Conservation (phyloP, 257 asterid genomes). For the Gynochthodes officinalis region DNA sequence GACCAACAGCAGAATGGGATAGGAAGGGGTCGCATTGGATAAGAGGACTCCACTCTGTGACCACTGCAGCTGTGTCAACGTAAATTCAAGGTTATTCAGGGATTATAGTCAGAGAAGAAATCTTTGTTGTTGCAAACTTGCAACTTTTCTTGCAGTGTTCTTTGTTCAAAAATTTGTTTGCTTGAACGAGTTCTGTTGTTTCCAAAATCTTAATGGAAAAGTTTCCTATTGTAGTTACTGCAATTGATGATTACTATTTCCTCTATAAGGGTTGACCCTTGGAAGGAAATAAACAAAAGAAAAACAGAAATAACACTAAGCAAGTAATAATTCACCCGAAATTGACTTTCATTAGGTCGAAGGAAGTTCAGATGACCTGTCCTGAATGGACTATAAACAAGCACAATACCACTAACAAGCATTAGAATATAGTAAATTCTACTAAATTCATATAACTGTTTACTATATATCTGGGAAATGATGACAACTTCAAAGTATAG, state of each 20-base stretch:
- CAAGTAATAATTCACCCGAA: too few species aligned
- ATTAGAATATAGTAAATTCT: neutral
- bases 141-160: constrained; percentile 29
- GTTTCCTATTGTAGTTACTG: neutral
- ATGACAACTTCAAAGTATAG: neutral
- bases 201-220: constrained; percentile 14
- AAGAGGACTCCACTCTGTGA: constrained; percentile 22
- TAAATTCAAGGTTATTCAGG: neutral
- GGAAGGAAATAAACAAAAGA: too few species aligned
- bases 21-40: constrained; percentile 42
- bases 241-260: neutral
- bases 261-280: too few species aligned
- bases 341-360: too few species aligned
- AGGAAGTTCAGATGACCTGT: too few species aligned
- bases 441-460: neutral
- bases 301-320: too few species aligned
- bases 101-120: constrained; percentile 11
- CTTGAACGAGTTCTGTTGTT: constrained; percentile 9
- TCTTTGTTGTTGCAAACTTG: constrained; percentile 41
- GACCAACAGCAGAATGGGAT: constrained; percentile 44
- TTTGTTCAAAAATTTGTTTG: constrained; percentile 15
- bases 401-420: neutral
- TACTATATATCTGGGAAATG: neutral
- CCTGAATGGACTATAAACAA: too few species aligned
- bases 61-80: constrained; percentile 30